phyloP scores from a whole-genome alignment of 148 eudicot species.

The Camellia lanceoleosa region DNA sequence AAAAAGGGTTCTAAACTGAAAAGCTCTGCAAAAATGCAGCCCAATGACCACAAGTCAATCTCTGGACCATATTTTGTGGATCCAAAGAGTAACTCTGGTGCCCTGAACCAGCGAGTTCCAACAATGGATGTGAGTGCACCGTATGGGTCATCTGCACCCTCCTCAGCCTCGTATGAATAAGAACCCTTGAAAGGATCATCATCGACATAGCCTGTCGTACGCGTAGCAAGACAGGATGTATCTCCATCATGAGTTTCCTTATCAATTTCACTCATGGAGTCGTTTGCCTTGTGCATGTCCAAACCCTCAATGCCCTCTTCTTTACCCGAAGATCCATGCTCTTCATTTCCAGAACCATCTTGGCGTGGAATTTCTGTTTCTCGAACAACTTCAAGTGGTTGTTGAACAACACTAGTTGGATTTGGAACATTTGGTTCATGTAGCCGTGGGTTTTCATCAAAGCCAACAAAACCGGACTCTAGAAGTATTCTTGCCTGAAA shows the following conservation, averaged over 20 bases:
- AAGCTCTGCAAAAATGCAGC: slow-evolving; percentile 89
- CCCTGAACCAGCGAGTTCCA: slow-evolving; percentile 94
- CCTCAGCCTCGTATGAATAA: slow-evolving; percentile 51
- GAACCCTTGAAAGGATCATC: slow-evolving; percentile 52
- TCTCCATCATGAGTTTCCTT: slow-evolving; percentile 75
- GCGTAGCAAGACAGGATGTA: slow-evolving; percentile 82
- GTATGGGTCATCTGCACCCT: slow-evolving; percentile 37
- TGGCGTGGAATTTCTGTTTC: slow-evolving; percentile 13
- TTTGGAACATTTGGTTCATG: slow-evolving; percentile 28
- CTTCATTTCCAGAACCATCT: slow-evolving; percentile 33
- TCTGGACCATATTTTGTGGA: slow-evolving; percentile 76
- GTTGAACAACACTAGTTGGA: slow-evolving; percentile 21
- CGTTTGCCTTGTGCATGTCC: slow-evolving; percentile 43
- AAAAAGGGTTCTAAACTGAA: slow-evolving; percentile 70
- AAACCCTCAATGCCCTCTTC: slow-evolving; percentile 35
- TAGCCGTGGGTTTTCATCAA: slow-evolving; percentile 34
- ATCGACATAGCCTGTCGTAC: slow-evolving; percentile 67
- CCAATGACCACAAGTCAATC: slow-evolving; percentile 89
- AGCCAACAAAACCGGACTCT: slow-evolving; percentile 47
- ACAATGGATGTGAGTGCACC: slow-evolving; percentile 82
- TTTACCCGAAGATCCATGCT: slow-evolving; percentile 24
- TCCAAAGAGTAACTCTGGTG: slow-evolving; percentile 89
- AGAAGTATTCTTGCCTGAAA: slow-evolving; percentile 89
- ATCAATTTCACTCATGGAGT: slow-evolving; percentile 47
- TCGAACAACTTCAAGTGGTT: slow-evolving; percentile 26